phyloP scores from a whole-genome alignment of 331 rosid genomes.

The Malus hybrid region DNA sequence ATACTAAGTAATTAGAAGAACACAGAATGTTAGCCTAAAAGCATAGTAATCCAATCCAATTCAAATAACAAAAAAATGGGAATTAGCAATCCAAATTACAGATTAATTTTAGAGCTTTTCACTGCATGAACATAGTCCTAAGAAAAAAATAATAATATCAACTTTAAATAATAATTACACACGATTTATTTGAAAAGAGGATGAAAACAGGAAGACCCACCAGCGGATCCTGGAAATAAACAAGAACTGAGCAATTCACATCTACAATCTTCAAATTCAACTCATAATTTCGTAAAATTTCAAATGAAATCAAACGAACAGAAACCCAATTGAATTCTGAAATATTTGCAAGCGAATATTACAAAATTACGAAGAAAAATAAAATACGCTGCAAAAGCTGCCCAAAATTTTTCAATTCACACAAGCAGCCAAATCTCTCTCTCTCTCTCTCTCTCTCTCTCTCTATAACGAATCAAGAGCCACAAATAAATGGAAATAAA shows the following conservation, averaged over 20 bases:
- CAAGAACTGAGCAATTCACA: background rate
- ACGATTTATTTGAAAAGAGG: background rate
- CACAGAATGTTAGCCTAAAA: background rate
- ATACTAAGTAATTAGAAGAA: background rate
- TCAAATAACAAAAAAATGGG: background rate
- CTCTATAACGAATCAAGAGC: conserved; percentile 15
- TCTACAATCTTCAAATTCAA: background rate
- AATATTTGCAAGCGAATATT: background rate
- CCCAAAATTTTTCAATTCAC: conserved; percentile 13
- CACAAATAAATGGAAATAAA: conserved; percentile 25
- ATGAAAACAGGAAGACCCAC: conserved; percentile 2
- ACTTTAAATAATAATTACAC: too few species aligned
- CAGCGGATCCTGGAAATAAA: background rate
- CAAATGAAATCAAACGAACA: background rate
- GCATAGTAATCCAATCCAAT: background rate
- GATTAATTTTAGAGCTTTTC: background rate
- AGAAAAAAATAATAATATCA: background rate
- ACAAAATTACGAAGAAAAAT: background rate
- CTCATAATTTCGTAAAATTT: background rate
- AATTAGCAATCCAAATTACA: background rate
- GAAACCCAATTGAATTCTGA: background rate
- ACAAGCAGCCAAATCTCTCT: conserved; percentile 18
- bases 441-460: background rate
- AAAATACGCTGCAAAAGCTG: background rate
- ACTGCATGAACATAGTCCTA: background rate